phyloP scores from a whole-genome alignment of 805 yeast species.

The Ogataea paradorogensis region DNA sequence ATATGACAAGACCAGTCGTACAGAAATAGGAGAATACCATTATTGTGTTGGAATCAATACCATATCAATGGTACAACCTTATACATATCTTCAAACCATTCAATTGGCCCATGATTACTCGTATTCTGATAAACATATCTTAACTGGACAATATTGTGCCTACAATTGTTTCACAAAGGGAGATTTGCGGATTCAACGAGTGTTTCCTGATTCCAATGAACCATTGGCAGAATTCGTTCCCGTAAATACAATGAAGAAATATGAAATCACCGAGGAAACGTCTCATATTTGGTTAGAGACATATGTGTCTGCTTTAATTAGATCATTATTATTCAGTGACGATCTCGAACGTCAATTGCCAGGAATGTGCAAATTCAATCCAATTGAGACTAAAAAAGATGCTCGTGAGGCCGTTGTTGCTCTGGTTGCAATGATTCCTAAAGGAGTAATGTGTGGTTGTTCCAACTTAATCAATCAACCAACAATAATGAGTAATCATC shows the following conservation, averaged over 20 bases:
- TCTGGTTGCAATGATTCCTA: constrained; percentile 45
- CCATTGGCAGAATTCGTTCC: constrained; percentile 46
- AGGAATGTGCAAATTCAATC: constrained; percentile 53
- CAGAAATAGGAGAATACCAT: constrained; percentile 55
- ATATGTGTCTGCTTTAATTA: constrained; percentile 53
- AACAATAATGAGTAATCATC: constrained; percentile 43
- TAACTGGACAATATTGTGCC: constrained; percentile 55
- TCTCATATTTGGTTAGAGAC: constrained; percentile 58
- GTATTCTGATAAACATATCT: constrained; percentile 30
- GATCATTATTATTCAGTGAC: constrained; percentile 52
- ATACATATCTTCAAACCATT: constrained; percentile 51
- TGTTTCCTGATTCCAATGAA: constrained; percentile 47
- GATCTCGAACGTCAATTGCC: constrained; percentile 56
- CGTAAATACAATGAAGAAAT: constrained; percentile 38
- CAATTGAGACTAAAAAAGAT: constrained; percentile 34
- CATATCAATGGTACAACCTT: constrained; percentile 50
- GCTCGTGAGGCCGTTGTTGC: constrained; percentile 35
- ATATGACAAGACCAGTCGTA: constrained; percentile 40
- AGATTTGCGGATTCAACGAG: constrained; percentile 68
- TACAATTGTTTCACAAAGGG: constrained; percentile 71
- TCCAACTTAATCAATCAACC: constrained; percentile 32
- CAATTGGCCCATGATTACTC: constrained; percentile 34
- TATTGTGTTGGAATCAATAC: constrained; percentile 53
- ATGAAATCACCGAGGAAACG: constrained; percentile 38
- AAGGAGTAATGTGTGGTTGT: constrained; percentile 47